phyloP scores from a whole-genome alignment of 345 rosid genomes.

The Limnanthes douglasii region DNA sequence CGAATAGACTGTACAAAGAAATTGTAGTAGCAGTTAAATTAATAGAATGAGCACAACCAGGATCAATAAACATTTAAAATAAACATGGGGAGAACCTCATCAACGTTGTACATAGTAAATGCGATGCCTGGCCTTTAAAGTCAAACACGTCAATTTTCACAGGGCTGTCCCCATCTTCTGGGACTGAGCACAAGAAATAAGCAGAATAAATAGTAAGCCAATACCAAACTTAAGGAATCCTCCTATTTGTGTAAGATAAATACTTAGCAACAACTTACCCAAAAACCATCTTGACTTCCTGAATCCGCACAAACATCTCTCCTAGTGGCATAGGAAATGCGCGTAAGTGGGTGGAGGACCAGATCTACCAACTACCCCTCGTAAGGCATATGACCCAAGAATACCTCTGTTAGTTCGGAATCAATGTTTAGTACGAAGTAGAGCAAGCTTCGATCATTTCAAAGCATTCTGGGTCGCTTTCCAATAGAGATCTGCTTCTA shows the following conservation, averaged over 20 bases:
- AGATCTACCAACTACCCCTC: too few relatives aligned
- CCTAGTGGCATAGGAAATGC: too few relatives aligned
- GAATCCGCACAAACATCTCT: too few relatives aligned
- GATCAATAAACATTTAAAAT: background rate
- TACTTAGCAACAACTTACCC: conserved; percentile 25
- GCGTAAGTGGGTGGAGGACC: too few relatives aligned
- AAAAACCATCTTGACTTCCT: conserved; percentile 57
- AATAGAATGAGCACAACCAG: background rate
- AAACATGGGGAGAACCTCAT: conserved; percentile 30
- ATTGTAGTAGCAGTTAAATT: conserved; percentile 6
- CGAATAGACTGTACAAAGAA: conserved; percentile 32
- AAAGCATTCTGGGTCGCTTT: conserved; percentile 9
- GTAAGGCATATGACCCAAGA: too few relatives aligned
- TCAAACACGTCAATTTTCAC: conserved; percentile 45
- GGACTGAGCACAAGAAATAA: conserved; percentile 22
- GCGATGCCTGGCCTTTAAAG: conserved; percentile 65
- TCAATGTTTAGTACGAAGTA: conserved; percentile 8
- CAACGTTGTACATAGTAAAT: conserved; percentile 71
- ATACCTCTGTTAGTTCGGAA: too few relatives aligned
- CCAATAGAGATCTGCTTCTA: conserved; percentile 14
- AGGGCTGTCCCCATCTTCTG: conserved; percentile 36
- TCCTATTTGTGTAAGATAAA: conserved; percentile 1
- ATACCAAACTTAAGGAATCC: background rate
- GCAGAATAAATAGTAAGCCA: background rate
- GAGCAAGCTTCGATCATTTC: conserved; percentile 11